Percentiles rank a stretch among this genome's conserved stretches.
Conservation (phyloP, 2,329 filamentous ascomycete genomes). For the Ascochyta fabae region DNA sequence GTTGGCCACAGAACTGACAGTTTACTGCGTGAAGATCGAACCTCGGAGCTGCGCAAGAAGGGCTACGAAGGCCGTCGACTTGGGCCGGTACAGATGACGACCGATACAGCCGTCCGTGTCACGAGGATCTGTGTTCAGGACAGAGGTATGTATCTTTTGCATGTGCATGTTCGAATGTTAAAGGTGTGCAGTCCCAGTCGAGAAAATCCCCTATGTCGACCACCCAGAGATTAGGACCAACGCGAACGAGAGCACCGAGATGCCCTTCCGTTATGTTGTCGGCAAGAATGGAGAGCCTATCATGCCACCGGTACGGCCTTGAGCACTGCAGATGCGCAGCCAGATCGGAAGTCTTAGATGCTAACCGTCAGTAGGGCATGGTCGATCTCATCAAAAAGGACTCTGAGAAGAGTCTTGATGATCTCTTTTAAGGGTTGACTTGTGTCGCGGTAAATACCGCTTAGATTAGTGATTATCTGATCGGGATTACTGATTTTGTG, state of each 20-base stretch:
- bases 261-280: conserved; percentile 97
- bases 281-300: conserved; percentile 76
- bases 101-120: conserved; percentile 93
- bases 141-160: conserved; percentile 66
- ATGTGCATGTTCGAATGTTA: conserved; percentile 18
- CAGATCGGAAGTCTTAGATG: neutral
- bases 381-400: conserved; percentile 90
- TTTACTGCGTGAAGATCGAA: conserved; percentile 70
- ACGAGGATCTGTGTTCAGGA: conserved; percentile 88
- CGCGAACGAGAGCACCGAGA: conserved; percentile 91
- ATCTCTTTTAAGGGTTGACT: conserved; percentile 67
- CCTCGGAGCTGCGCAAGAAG: conserved; percentile 92
- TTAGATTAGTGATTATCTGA: no score
- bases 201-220: conserved; percentile 82
- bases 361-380: conserved; percentile 73
- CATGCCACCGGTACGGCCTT: conserved; percentile 79
- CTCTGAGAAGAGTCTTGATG: conserved; percentile 88
- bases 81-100: conserved; percentile 96
- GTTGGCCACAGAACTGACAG: conserved; percentile 28
- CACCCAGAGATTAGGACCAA: conserved; percentile 89
- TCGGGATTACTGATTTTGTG: no score
- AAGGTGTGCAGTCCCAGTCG: conserved; percentile 68
- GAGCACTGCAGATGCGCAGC: neutral
- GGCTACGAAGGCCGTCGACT: conserved; percentile 87
- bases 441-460: no score